Conservation (phyloP, 345 rosid genomes). For the Salix suchowensis region DNA sequence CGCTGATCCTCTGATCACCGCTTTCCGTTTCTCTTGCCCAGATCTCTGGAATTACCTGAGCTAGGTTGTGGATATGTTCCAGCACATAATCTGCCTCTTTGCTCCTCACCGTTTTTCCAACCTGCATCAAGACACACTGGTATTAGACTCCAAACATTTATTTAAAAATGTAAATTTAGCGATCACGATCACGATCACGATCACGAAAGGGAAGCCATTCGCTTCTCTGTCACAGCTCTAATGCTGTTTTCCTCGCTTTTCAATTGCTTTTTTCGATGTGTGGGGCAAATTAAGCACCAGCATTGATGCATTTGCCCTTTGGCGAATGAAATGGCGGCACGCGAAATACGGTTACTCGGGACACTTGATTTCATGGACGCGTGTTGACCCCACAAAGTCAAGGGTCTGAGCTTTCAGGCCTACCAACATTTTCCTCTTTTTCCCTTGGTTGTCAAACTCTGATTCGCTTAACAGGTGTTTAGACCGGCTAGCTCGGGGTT, state of each 20-base stretch:
- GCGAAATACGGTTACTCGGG: neutral
- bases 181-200: neutral
- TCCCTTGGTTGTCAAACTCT: neutral
- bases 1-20: slow-evolving; percentile 33
- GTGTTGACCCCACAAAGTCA: neutral
- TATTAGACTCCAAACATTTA: neutral
- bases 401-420: neutral
- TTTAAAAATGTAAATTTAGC: neutral
- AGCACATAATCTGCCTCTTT: slow-evolving; percentile 67
- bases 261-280: neutral
- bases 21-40: slow-evolving; percentile 38
- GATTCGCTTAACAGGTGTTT: too few species aligned
- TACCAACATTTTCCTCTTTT: neutral
- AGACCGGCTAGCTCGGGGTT: too few species aligned
- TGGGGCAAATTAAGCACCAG: neutral
- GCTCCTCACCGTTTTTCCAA: slow-evolving; percentile 56
- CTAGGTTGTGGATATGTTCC: slow-evolving; percentile 40
- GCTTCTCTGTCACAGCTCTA: neutral
- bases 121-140: slow-evolving; percentile 25
- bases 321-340: too few species aligned
- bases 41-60: slow-evolving; percentile 61
- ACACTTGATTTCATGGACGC: neutral
- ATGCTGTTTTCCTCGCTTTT: neutral
- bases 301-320: neutral
- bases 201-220: neutral